Conservation (phyloP, 1,284 basidiomycete genomes). For the Ganoderma meredithae region DNA sequence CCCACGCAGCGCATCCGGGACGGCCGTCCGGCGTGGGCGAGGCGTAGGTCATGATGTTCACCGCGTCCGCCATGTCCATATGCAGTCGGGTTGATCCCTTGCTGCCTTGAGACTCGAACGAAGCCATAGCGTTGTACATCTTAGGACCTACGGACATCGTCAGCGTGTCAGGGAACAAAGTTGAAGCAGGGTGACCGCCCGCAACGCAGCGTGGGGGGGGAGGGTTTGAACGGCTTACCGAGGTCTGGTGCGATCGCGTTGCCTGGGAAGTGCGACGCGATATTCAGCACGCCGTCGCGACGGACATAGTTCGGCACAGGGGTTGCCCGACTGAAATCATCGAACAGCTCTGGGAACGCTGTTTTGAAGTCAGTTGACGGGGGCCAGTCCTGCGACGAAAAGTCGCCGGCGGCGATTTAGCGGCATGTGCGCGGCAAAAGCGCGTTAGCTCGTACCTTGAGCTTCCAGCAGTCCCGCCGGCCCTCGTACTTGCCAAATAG, state of each 20-base stretch:
- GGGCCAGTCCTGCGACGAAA: slow-evolving; percentile 83
- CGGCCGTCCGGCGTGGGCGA: slow-evolving; percentile 65
- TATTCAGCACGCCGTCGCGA: slow-evolving; percentile 87
- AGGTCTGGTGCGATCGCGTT: slow-evolving; percentile 90
- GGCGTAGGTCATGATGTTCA: slow-evolving; percentile 91
- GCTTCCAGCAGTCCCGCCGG: slow-evolving; percentile 72
- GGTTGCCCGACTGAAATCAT: slow-evolving; percentile 84
- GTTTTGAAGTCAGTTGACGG: slow-evolving; percentile 84
- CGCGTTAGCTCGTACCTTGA: slow-evolving; percentile 65
- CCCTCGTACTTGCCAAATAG: slow-evolving; percentile 76
- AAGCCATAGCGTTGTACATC: slow-evolving; percentile 84
- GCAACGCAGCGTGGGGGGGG: not conserved
- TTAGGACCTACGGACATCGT: slow-evolving; percentile 60
- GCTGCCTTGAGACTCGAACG: slow-evolving; percentile 65
- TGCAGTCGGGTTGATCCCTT: slow-evolving; percentile 89
- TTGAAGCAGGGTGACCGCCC: slow-evolving; percentile 20
- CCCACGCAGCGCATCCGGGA: slow-evolving; percentile 90
- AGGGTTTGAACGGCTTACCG: slow-evolving; percentile 52
- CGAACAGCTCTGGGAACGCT: slow-evolving; percentile 86
- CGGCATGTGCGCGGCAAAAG: slow-evolving; percentile 8
- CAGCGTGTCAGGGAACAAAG: slow-evolving; percentile 3
- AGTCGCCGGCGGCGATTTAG: slow-evolving; percentile 16
- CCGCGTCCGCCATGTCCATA: slow-evolving; percentile 96
- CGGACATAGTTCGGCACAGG: slow-evolving; percentile 91
- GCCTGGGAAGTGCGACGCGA: slow-evolving; percentile 87